phyloP scores from a whole-genome alignment of 1,284 basidiomycete genomes.

The Irpex sp. region DNA sequence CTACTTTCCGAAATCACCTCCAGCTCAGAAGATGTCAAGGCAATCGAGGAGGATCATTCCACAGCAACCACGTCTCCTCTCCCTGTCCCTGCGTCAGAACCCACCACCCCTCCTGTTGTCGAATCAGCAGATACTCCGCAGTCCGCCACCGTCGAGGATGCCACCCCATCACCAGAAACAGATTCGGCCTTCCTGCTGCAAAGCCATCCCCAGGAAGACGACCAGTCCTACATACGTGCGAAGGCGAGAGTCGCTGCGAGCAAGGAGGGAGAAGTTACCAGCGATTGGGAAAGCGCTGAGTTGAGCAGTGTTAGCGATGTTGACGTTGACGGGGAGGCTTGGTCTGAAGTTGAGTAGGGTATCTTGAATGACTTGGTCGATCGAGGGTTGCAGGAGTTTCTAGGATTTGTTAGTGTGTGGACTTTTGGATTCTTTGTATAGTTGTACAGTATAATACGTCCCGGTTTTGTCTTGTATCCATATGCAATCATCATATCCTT shows the following conservation, averaged over 20 bases:
- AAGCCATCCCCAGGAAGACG: neutral
- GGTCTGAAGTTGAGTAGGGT: neutral
- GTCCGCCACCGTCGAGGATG: neutral
- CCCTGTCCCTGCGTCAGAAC: too few relatives aligned
- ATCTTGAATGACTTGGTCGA: neutral
- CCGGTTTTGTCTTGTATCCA: neutral
- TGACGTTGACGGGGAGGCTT: neutral
- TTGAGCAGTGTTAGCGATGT: neutral
- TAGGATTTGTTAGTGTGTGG: neutral
- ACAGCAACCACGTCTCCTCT: too few relatives aligned
- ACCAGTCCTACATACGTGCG: neutral
- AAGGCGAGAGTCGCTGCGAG: neutral
- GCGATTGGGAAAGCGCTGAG: neutral
- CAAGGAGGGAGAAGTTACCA: neutral
- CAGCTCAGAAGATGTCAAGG: too few relatives aligned
- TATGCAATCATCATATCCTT: too few relatives aligned
- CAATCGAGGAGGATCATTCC: too few relatives aligned
- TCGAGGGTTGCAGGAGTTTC: neutral
- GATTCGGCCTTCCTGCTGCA: neutral
- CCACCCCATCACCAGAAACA: neutral
- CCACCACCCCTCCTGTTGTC: neutral
- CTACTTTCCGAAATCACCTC: too few relatives aligned
- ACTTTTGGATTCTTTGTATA: neutral
- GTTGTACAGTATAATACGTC: neutral
- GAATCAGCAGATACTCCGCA: neutral